Evolutionary conservation across 345 rosid species (phyloP), one percentile per base, ranked within the genome.

Genomic region (Toxicodendron radicans): DNA sequence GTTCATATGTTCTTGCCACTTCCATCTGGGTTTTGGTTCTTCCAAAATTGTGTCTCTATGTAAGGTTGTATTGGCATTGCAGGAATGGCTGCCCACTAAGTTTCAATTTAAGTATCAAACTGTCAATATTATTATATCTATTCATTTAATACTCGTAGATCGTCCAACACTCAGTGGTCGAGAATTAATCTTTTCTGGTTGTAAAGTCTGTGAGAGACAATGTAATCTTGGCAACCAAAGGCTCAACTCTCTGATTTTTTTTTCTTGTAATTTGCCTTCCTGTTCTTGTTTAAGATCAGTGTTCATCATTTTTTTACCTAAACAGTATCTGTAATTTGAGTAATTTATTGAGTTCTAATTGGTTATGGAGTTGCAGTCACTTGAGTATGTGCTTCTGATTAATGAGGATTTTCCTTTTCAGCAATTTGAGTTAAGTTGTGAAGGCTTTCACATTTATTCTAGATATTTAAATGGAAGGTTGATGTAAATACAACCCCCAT

Each of bases 11-110:
- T 73, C 63, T 65, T 68, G 45, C 63, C 56, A 48, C 32, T 61
- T 63, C 20, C 32, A 21, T 71, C 38, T 20, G 48, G 69, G 71
- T 66, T 81, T 75, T 79, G 77, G 76, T 72, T 57, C 78, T 74
- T 60, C 73, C 79, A 73, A 64, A 61, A 75, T 60, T 33, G 38
- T 59, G 65, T 53, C 69, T 56, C 32, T 49, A 24, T 66, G 52
- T 61, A 49, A 68, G 72, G 72, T 48, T 72, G 69, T 60, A 60
- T 51, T 20, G 30, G 75, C 64, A 27, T 52, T 68, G 33, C 12
- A 68, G 63, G 73, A 64, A 21, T 38, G 69, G 10, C 67, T 54
- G 33, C n/a, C 66, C 73, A 53, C 73, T 76, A 20, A 43, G n/a
- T 56, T 65, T 51, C 30, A 59, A 38, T 66, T 56, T 38, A 14